phyloP scores from a whole-genome alignment of 1,284 basidiomycete genomes.

The Erythrobasidium hasegawianum region DNA sequence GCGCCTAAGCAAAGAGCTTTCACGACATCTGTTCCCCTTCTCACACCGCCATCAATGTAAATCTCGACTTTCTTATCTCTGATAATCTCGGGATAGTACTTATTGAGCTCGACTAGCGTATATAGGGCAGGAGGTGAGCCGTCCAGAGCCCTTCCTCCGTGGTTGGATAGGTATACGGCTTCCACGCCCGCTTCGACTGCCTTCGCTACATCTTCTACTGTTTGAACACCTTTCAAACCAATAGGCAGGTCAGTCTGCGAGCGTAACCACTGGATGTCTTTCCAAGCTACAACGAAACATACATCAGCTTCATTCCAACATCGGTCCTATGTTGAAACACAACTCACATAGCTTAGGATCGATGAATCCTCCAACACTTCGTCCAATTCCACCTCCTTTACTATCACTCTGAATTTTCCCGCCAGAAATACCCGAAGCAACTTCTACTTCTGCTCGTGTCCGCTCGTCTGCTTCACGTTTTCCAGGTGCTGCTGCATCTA shows the following conservation, averaged over 20 bases:
- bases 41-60: constrained; percentile 61
- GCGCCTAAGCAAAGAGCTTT: constrained; percentile 90
- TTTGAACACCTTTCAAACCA: constrained; percentile 53
- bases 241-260: constrained; percentile 51
- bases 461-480: constrained; percentile 53
- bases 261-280: constrained; percentile 53
- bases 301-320: constrained; percentile 54
- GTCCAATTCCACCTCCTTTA: constrained; percentile 51
- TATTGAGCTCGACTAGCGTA: constrained; percentile 1
- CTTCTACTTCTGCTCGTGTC: constrained; percentile 48
- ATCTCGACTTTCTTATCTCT: constrained; percentile 21
- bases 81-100: constrained; percentile 10
- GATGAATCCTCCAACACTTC: constrained; percentile 50
- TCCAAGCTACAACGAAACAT: constrained; percentile 52
- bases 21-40: constrained; percentile 81
- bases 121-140: neutral
- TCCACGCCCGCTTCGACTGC: constrained; percentile 54
- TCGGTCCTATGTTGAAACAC: too few relatives aligned
- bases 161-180: constrained; percentile 50
- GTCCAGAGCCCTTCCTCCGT: constrained; percentile 48
- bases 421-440: constrained; percentile 49
- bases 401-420: constrained; percentile 48
- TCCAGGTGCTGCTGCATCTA: constrained; percentile 51
- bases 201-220: constrained; percentile 68
- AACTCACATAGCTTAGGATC: constrained; percentile 39